phyloP scores from a whole-genome alignment of 805 yeast genomes.

The Candida glaebosa region DNA sequence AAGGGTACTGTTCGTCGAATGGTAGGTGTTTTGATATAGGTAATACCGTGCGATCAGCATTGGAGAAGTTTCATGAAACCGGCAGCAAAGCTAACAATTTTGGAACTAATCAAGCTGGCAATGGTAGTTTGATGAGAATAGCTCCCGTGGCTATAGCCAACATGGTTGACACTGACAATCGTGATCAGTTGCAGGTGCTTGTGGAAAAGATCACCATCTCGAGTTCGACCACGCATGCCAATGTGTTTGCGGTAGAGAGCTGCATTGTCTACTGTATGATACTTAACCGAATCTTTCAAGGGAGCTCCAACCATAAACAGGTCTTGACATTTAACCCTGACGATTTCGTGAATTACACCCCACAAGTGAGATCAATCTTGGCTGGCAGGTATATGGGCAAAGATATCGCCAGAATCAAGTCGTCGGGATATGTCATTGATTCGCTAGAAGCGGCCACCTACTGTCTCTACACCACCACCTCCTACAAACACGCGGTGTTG shows the following conservation, averaged over 20 bases:
- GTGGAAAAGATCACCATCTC: neutral
- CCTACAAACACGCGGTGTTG: neutral
- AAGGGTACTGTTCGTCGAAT: slow-evolving; percentile 1
- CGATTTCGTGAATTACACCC: neutral
- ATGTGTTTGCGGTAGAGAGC: neutral
- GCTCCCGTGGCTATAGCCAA: neutral
- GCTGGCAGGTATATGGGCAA: neutral
- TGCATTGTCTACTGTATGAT: neutral
- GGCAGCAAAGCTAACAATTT: neutral
- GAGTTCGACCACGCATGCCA: slow-evolving; percentile 1
- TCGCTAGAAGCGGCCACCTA: neutral
- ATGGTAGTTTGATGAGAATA: slow-evolving; percentile 1
- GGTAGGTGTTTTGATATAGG: slow-evolving; percentile 1
- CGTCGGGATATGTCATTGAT: neutral
- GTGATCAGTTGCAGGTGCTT: neutral
- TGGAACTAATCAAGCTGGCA: neutral
- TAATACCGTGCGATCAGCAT: neutral
- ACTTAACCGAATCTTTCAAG: neutral
- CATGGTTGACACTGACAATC: neutral
- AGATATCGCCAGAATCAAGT: neutral
- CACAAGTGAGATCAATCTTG: neutral
- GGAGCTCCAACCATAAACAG: too few relatives aligned
- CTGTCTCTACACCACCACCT: neutral
- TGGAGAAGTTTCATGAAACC: neutral
- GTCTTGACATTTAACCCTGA: neutral